phyloP scores from a whole-genome alignment of 345 rosid species.

The Bruguiera parviflora region DNA sequence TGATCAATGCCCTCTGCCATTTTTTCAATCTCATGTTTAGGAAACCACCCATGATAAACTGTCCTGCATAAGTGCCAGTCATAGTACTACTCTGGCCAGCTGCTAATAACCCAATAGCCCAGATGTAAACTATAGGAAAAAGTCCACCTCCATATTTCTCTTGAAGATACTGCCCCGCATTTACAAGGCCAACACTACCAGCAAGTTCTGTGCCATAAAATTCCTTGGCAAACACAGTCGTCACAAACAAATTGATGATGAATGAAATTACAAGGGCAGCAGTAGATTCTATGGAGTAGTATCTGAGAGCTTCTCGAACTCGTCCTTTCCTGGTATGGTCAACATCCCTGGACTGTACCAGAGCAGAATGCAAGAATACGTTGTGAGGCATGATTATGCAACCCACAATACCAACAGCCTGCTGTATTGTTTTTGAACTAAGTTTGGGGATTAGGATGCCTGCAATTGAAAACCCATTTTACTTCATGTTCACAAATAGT shows the following conservation, averaged over 20 bases:
- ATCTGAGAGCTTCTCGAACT: slow-evolving; percentile 82
- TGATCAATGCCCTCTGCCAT: slow-evolving; percentile 90
- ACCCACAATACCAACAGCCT: slow-evolving; percentile 94
- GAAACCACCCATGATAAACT: slow-evolving; percentile 97
- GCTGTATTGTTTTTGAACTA: slow-evolving; percentile 76
- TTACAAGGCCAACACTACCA: slow-evolving; percentile 67
- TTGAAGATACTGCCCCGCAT: slow-evolving; percentile 86
- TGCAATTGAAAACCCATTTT: slow-evolving; percentile 27
- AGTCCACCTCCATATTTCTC: slow-evolving; percentile 85
- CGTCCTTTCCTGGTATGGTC: slow-evolving; percentile 56
- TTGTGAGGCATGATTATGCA: slow-evolving; percentile 97
- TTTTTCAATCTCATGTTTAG: slow-evolving; percentile 80
- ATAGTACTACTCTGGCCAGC: slow-evolving; percentile 97
- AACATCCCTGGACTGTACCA: slow-evolving; percentile 83
- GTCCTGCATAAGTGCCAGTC: slow-evolving; percentile 91
- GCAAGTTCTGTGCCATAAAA: slow-evolving; percentile 77
- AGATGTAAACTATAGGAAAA: slow-evolving; percentile 84
- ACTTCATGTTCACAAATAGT: background rate
- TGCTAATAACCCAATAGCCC: slow-evolving; percentile 86
- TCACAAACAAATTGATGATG: slow-evolving; percentile 82
- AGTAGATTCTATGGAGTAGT: slow-evolving; percentile 80
- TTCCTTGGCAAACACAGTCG: slow-evolving; percentile 82
- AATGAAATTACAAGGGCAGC: slow-evolving; percentile 70
- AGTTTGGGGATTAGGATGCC: slow-evolving; percentile 79
- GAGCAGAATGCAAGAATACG: slow-evolving; percentile 90